Percentiles rank a stretch among this genome's conserved stretches.
These are phyloP conservation scores for Aspergillus flavus DNA, from an alignment of 2,329 filamentous ascomycete genomes.

Conservation along the genomic window DNA sequence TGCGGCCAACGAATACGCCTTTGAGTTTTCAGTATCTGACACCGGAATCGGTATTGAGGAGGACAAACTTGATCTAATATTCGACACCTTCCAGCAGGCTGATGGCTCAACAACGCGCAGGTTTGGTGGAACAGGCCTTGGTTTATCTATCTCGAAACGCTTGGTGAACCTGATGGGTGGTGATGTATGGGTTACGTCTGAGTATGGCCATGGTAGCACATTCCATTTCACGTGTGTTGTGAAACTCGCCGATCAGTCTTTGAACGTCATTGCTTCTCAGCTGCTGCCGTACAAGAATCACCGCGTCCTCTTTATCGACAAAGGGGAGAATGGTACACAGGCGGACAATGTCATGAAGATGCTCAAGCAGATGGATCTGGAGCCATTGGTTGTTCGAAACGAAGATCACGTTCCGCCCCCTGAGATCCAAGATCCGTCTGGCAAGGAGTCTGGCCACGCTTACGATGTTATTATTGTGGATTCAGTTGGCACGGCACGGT, in stretches of 20 bases:
- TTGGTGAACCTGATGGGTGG: slow-evolving; percentile 96
- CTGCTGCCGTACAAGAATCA: slow-evolving; percentile 90
- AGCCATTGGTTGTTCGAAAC: slow-evolving; percentile 82
- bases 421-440: slow-evolving; percentile 54
- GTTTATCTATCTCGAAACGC: slow-evolving; percentile 91
- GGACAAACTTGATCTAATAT: slow-evolving; percentile 95
- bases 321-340: slow-evolving; percentile 69
- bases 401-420: slow-evolving; percentile 66
- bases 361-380: slow-evolving; percentile 75
- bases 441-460: slow-evolving; percentile 56
- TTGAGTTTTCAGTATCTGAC: slow-evolving; percentile 94
- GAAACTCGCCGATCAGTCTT: slow-evolving; percentile 77
- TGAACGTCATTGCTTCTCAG: slow-evolving; percentile 72
- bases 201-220: slow-evolving; percentile 85
- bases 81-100: slow-evolving; percentile 98
- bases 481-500: slow-evolving; percentile 85
- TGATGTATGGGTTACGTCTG: slow-evolving; percentile 92
- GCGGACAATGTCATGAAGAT: slow-evolving; percentile 76
- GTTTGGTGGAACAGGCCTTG: slow-evolving; percentile 92
- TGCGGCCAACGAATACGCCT: slow-evolving; percentile 77
- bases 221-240: slow-evolving; percentile 98
- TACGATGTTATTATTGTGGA: slow-evolving; percentile 98
- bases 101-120: slow-evolving; percentile 95
- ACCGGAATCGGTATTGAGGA: slow-evolving; percentile 95
- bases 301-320: slow-evolving; percentile 92